These are phyloP conservation scores for Hypoxylon crocopeplum DNA, from an alignment of 495 filamentous ascomycete species.

Conservation along the genomic window DNA sequence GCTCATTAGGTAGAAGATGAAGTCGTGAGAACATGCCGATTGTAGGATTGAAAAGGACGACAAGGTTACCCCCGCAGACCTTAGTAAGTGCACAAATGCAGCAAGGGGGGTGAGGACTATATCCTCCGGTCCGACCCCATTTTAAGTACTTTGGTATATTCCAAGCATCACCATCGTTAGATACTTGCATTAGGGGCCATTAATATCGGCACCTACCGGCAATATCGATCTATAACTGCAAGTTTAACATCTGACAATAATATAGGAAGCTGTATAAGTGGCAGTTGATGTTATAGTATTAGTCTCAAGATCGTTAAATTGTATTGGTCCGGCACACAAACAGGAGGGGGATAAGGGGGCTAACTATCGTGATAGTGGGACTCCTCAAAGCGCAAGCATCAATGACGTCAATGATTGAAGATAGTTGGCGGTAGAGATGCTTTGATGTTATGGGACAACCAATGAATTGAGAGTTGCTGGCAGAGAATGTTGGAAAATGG, in stretches of 20 bases:
- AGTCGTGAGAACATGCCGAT: too few relatives aligned
- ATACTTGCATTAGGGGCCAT: background rate
- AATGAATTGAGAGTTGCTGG: too few relatives aligned
- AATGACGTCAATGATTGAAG: too few relatives aligned
- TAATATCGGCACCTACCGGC: constrained; percentile 23
- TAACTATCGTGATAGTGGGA: background rate
- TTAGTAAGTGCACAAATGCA: constrained; percentile 23
- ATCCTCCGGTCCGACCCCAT: constrained; percentile 21
- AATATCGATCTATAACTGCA: background rate
- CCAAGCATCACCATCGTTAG: too few relatives aligned
- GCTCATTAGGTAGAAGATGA: too few relatives aligned
- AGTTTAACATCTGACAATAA: constrained; percentile 9
- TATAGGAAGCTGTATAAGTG: background rate
- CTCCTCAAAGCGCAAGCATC: constrained; percentile 14
- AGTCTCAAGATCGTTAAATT: too few relatives aligned
- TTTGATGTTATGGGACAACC: too few relatives aligned
- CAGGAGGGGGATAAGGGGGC: background rate
- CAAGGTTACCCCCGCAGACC: constrained; percentile 21
- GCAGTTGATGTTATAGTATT: too few relatives aligned
- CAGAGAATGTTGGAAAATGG: too few relatives aligned
- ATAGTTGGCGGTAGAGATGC: too few relatives aligned
- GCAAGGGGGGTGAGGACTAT: constrained; percentile 22
- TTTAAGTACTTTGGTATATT: too few relatives aligned
- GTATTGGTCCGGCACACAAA: too few relatives aligned
- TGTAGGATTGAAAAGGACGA: constrained; percentile 17